Conservation (phyloP, 148 eudicot species). For the Beta vulgaris region DNA sequence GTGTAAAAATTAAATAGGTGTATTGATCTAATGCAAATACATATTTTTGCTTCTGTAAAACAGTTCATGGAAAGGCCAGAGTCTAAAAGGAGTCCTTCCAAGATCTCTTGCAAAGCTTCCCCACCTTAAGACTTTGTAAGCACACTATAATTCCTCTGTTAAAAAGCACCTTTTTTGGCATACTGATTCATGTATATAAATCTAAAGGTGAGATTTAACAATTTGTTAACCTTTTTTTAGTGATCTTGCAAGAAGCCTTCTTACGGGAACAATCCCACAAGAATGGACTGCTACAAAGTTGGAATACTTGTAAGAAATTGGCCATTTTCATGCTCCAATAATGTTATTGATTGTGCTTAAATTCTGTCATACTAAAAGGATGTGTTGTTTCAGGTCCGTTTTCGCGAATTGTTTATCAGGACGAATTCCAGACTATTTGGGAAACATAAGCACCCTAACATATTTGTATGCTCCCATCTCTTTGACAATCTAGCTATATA, state of each 20-base stretch:
- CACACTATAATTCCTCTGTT: background rate
- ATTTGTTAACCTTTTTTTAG: slow-evolving; percentile 13
- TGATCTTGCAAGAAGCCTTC: slow-evolving; percentile 39
- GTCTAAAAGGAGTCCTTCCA: slow-evolving; percentile 23
- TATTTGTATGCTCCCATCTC: slow-evolving; percentile 32
- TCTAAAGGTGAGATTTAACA: background rate
- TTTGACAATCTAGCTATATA: too few relatives aligned
- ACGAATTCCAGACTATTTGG: slow-evolving; percentile 45
- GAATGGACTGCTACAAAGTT: slow-evolving; percentile 47
- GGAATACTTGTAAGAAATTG: slow-evolving; percentile 14
- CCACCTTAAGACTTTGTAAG: slow-evolving; percentile 15
- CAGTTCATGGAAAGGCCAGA: slow-evolving; percentile 27
- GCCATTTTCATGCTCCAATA: background rate
- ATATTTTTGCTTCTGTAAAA: background rate
- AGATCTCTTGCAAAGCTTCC: slow-evolving; percentile 23
- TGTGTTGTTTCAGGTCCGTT: slow-evolving; percentile 32
- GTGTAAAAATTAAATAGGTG: too few relatives aligned
- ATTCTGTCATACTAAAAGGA: background rate
- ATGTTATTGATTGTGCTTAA: background rate
- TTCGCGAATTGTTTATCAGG: slow-evolving; percentile 51
- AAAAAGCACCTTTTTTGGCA: background rate
- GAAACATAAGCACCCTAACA: slow-evolving; percentile 39
- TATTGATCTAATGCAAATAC: background rate
- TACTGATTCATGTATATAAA: background rate
- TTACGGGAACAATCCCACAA: slow-evolving; percentile 45